These are phyloP conservation scores for Casuarina cunninghamiana DNA, from an alignment of 306 rosid genomes.

Conservation along the genomic window DNA sequence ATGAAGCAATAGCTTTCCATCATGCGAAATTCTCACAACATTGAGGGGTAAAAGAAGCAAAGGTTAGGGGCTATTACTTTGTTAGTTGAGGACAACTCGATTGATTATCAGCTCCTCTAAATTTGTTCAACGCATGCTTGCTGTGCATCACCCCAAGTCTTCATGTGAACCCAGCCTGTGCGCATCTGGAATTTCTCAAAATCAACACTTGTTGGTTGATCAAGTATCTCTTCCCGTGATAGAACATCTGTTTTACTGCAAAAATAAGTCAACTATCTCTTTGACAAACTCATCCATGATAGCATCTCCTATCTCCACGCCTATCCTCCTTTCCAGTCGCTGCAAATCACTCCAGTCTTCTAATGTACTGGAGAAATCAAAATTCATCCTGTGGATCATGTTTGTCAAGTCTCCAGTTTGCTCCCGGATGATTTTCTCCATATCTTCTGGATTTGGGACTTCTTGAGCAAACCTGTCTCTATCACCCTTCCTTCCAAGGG, in stretches of 20 bases:
- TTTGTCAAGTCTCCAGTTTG: slow-evolving; percentile 21
- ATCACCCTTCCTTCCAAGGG: slow-evolving; percentile 21
- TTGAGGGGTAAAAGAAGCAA: neutral
- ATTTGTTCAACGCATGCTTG: slow-evolving; percentile 2
- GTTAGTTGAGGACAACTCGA: neutral
- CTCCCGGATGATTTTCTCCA: slow-evolving; percentile 11
- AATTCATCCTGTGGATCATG: slow-evolving; percentile 13
- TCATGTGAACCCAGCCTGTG: neutral
- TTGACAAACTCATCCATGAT: slow-evolving; percentile 41
- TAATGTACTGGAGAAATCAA: slow-evolving; percentile 23
- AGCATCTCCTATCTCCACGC: slow-evolving; percentile 43
- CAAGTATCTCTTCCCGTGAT: slow-evolving; percentile 5
- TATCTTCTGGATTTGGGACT: slow-evolving; percentile 21
- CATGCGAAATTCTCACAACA: neutral
- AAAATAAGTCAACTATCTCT: slow-evolving; percentile 32
- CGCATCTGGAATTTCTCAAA: neutral
- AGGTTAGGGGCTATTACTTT: neutral
- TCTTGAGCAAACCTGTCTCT: slow-evolving; percentile 4
- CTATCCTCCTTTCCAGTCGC: slow-evolving; percentile 21
- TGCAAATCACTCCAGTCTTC: slow-evolving; percentile 37
- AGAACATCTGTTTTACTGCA: slow-evolving; percentile 1
- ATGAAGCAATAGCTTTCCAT: neutral
- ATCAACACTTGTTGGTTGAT: neutral
- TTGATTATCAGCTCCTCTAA: neutral
- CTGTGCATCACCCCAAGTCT: neutral